Base-by-base conservation (phyloP, 495 filamentous ascomycete species). In the Trichoderma erinaceum region DNA sequence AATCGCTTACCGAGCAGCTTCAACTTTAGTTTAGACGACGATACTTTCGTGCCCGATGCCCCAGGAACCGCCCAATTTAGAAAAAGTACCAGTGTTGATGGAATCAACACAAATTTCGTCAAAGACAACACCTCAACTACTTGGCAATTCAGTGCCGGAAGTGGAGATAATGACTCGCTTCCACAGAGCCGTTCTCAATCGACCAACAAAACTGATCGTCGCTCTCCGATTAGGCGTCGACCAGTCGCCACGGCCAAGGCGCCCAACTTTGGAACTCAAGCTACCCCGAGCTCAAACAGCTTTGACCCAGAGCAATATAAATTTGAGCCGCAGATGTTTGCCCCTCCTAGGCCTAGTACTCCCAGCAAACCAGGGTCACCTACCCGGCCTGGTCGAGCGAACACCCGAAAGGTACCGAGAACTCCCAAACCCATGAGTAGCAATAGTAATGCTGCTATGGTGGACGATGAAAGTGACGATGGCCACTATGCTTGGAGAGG, bases 81-180 rank as follows among this genome's bases (percentile, higher is more conserved):
- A 21, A 65, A 65, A 64, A 86, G 84, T 65, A 84, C 81, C 63
- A 92, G 88, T 73, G 81, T 87, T 41, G 90, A 92, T 71, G 87
- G 88, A 69, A 89, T 97, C 76, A 91, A 91, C 71, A 92, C 89
- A 41, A 87, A 84, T 63, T 83, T 83, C 69, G 78, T 78, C 50
- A 71, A 77, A 15, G 76, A 77, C 32, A 78, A 81, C 18, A 73
- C 75, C 41, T 72, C 70, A 29, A 70, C 67, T 41, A 27, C 68
- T 25, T 81, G 75, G 72, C 71, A 79, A 66, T 83, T 83, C 64
- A 82, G 76, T 66, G 81, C 80, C n/a, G 80, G 81, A 2, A 70
- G 69, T 10, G 71, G 70, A 41, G 78, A 78, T 44, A 68, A 71
- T 16, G 75, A 73, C 11, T 25, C 56, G 8, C 56, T 5, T 32